These are phyloP conservation scores for Phytopythium litorale DNA, from an alignment of 352 stramenopile genomes.

Conservation along the genomic window DNA sequence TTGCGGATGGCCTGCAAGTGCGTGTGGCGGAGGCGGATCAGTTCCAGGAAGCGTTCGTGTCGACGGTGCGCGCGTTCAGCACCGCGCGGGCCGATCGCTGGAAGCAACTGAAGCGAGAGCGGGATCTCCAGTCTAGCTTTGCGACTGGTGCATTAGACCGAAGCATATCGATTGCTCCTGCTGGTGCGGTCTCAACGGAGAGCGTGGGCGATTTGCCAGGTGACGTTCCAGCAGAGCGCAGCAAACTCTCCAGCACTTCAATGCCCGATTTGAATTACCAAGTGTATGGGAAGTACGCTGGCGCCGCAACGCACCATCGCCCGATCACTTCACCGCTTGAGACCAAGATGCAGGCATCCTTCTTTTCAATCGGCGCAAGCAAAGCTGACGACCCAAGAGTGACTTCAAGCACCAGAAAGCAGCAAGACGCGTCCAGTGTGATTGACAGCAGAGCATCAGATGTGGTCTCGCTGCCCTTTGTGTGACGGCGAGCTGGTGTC, in stretches of 20 bases:
- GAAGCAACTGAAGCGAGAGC: constrained; percentile 41
- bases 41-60: constrained; percentile 69
- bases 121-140: constrained; percentile 33
- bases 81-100: constrained; percentile 38
- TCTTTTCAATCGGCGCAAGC: not conserved
- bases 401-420: not conserved
- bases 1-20: constrained; percentile 30
- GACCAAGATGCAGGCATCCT: constrained; percentile 1
- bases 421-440: not conserved
- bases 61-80: constrained; percentile 47
- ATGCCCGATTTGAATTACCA: not conserved
- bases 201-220: not conserved
- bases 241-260: not conserved
- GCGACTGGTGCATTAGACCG: constrained; percentile 32
- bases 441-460: not conserved
- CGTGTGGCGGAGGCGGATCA: constrained; percentile 28
- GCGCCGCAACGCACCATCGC: not conserved
- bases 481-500: not conserved
- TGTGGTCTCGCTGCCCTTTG: not conserved
- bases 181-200: not conserved
- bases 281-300: not conserved
- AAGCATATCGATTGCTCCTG: constrained; percentile 26
- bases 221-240: not conserved
- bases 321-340: not conserved
- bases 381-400: not conserved